A percentile compares a stretch with the other conserved stretches of the same genome.
phyloP scores from a whole-genome alignment of 176 grass and related monocot species.

The Elymus sibiricus region DNA sequence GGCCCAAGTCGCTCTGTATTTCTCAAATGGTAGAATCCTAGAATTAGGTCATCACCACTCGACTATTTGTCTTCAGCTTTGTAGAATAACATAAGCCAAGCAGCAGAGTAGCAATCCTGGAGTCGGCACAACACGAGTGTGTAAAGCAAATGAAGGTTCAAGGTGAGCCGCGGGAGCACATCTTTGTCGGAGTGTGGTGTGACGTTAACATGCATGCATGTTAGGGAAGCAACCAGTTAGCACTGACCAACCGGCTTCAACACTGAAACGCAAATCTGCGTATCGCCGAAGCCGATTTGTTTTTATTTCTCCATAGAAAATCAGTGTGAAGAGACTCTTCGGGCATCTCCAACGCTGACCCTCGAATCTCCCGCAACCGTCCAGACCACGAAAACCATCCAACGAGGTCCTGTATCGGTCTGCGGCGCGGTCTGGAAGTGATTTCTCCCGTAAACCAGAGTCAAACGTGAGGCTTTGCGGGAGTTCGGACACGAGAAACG shows the following conservation, averaged over 20 bases:
- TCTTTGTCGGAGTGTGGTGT: background rate
- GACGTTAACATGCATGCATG: background rate
- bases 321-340: background rate
- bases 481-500: too few relatives aligned
- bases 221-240: background rate
- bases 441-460: too few relatives aligned
- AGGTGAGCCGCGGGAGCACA: background rate
- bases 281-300: background rate
- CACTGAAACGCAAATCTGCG: background rate
- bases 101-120: background rate
- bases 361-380: too few relatives aligned
- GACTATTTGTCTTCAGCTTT: background rate
- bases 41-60: background rate
- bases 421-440: too few relatives aligned
- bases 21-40: background rate
- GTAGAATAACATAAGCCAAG: background rate
- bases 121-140: background rate
- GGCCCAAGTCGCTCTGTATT: background rate
- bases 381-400: too few relatives aligned
- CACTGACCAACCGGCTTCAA: background rate
- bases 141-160: background rate
- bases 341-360: too few relatives aligned
- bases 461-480: too few relatives aligned
- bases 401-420: too few relatives aligned
- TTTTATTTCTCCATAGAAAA: background rate